Base-by-base conservation (phyloP, 306 rosid genomes). In the Rosa rugosa region DNA sequence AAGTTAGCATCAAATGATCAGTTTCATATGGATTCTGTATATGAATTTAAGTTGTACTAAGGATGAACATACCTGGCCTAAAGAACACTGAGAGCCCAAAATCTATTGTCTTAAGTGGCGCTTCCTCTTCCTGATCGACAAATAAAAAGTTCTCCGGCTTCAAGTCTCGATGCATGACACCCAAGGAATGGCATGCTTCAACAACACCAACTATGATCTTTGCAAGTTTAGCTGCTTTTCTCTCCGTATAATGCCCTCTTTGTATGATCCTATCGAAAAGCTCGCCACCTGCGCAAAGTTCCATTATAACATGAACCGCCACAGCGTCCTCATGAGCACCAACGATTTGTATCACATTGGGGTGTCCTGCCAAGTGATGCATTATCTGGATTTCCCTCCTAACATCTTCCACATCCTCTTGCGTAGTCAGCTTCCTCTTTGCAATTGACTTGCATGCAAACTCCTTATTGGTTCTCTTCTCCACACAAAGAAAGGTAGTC, bases 161-260 rank as follows among this genome's bases (percentile, higher is more conserved):
- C 88, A 94, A 87, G 57, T 94, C 99, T 59, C 97, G 80, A 77
- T 95, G 98, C 98, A 95, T 95, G 79, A 95, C 99, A 59, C 99
- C 99, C 59, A 95, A 76, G 68, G 98, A 91, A 81, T 91, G 97
- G 54, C 96, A 95, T 14, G 93, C 90, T 85, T 93, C 91, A 9
- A 95, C 90, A 53, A 93, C 96, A 42, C 94, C 66, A 44, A 90
- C 88, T 22, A 95, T 95, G 67, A 90, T 23, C 84, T 91, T 90
- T 9, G 99, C 93, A 68, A 95, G 94, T 63, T 89, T 85, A 36
- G 99, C 96, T 47, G 97, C 99, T 64, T 89, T 95, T 74, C 83
- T 91, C 80, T 95, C 98, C 1, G 91, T 81, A 51, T 95, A 95
- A 73, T 93, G 97, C 2, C 99, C 99, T 76, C 91, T 91, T 72